These are phyloP conservation scores for Boletellus sp. DNA, from an alignment of 768 basidiomycete species.

Conservation along the genomic window DNA sequence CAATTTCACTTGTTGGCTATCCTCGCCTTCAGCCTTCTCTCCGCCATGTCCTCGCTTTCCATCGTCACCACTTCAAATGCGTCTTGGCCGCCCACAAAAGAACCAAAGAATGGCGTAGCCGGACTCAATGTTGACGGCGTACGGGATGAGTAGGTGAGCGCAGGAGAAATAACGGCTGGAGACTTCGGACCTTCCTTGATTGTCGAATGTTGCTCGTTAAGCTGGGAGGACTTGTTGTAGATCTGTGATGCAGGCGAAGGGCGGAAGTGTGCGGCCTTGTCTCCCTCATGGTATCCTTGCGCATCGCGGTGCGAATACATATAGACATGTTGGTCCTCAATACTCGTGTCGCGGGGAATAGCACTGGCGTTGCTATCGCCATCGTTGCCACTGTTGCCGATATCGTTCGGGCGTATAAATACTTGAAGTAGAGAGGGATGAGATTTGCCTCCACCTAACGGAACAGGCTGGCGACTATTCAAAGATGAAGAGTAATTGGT, in stretches of 20 bases:
- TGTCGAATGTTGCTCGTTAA: slow-evolving; percentile 12
- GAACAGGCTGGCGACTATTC: slow-evolving; percentile 5
- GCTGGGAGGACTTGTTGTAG: slow-evolving; percentile 12
- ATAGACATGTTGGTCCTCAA: slow-evolving; percentile 15
- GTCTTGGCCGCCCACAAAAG: slow-evolving; percentile 39
- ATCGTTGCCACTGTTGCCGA: slow-evolving; percentile 17
- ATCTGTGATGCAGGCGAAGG: slow-evolving; percentile 10
- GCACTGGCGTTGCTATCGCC: slow-evolving; percentile 22
- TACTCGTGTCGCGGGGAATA: slow-evolving; percentile 15
- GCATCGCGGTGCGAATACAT: slow-evolving; percentile 24
- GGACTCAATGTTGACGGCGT: slow-evolving; percentile 68
- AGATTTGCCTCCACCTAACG: slow-evolving; percentile 1
- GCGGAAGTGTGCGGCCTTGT: slow-evolving; percentile 4
- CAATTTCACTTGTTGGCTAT: slow-evolving; percentile 12
- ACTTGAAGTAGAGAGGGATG: slow-evolving; percentile 13
- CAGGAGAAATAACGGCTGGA: slow-evolving; percentile 60
- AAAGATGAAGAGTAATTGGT: background rate
- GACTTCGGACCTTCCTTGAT: slow-evolving; percentile 37
- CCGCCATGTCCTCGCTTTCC: slow-evolving; percentile 20
- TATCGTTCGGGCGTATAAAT: slow-evolving; percentile 24
- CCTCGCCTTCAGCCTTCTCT: slow-evolving; percentile 25
- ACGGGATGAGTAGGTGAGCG: slow-evolving; percentile 62
- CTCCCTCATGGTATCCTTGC: slow-evolving; percentile 3
- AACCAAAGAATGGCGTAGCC: slow-evolving; percentile 67
- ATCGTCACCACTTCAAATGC: slow-evolving; percentile 26